Percentiles rank a stretch among this genome's conserved stretches.
These are phyloP conservation scores for Phytopythium aichiense DNA, from an alignment of 352 stramenopile species.

Conservation along the genomic window DNA sequence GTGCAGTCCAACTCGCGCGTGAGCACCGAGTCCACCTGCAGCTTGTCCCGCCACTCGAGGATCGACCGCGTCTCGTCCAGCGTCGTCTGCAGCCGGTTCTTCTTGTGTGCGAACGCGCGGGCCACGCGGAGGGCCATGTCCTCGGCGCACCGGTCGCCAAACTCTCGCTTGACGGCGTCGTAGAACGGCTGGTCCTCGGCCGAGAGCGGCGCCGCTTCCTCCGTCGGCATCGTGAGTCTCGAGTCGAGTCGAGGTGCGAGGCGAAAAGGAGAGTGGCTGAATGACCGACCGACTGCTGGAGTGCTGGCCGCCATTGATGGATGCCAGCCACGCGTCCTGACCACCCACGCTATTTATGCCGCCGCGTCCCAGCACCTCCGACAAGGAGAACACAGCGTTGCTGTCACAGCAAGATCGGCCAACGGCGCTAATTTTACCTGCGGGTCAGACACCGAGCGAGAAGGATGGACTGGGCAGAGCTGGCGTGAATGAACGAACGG, in stretches of 20 bases:
- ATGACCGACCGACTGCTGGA: background rate
- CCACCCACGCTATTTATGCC: background rate
- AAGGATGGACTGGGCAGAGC: background rate
- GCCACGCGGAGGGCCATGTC: constrained; percentile 60
- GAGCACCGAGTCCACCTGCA: constrained; percentile 48
- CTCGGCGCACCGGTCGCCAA: constrained; percentile 50
- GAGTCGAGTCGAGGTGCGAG: background rate
- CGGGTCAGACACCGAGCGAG: background rate
- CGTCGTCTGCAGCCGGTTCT: constrained; percentile 63
- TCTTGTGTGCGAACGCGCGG: constrained; percentile 53
- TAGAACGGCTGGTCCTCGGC: constrained; percentile 55
- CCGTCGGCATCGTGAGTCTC: constrained; percentile 21
- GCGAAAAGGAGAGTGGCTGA: background rate
- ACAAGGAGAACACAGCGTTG: background rate
- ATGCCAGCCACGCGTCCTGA: background rate
- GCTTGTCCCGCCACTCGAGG: constrained; percentile 42
- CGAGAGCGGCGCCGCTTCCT: constrained; percentile 44
- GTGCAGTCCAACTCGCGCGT: constrained; percentile 43
- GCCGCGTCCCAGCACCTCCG: background rate
- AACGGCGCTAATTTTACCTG: background rate
- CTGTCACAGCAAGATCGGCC: background rate
- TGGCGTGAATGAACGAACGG: too few relatives aligned
- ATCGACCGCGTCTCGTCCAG: constrained; percentile 61
- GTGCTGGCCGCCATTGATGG: background rate
- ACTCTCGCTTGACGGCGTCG: constrained; percentile 47